These are phyloP conservation scores for Physcomitrellopsis africana DNA, from an alignment of 225 moss, liverwort and hornwort genomes.

Conservation along the genomic window DNA sequence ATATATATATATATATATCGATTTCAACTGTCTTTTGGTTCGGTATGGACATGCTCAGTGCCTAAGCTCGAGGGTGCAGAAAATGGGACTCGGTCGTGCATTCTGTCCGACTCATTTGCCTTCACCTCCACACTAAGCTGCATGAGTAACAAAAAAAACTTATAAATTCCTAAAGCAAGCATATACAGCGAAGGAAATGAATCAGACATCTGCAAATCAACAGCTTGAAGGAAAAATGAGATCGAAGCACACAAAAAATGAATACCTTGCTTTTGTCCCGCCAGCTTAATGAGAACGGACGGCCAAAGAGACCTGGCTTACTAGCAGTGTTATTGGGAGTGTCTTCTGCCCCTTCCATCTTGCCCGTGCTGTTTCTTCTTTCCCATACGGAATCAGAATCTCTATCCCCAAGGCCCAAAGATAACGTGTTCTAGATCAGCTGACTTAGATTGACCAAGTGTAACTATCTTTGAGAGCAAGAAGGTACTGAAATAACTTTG, in stretches of 20 bases:
- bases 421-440: neutral
- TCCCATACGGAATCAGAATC: slow-evolving; percentile 23
- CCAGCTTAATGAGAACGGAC: slow-evolving; percentile 57
- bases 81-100: no score
- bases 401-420: slow-evolving; percentile 11
- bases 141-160: neutral
- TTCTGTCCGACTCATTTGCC: no score
- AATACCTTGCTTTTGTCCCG: slow-evolving; percentile 56
- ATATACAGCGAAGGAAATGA: no score
- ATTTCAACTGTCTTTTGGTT: no score
- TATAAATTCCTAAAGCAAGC: no score
- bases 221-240: no score
- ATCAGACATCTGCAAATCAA: no score
- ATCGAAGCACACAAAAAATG: neutral
- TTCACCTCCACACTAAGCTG: neutral
- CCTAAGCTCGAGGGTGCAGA: no score
- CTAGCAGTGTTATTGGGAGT: slow-evolving; percentile 9
- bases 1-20: no score
- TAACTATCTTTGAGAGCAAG: no score
- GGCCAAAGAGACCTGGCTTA: slow-evolving; percentile 47
- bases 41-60: no score
- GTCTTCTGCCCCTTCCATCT: slow-evolving; percentile 44
- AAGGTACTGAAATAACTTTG: no score
- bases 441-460: neutral
- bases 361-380: slow-evolving; percentile 27